Base-by-base conservation (phyloP, 164 flowering plant genomes). In the Aristolochia contorta region DNA sequence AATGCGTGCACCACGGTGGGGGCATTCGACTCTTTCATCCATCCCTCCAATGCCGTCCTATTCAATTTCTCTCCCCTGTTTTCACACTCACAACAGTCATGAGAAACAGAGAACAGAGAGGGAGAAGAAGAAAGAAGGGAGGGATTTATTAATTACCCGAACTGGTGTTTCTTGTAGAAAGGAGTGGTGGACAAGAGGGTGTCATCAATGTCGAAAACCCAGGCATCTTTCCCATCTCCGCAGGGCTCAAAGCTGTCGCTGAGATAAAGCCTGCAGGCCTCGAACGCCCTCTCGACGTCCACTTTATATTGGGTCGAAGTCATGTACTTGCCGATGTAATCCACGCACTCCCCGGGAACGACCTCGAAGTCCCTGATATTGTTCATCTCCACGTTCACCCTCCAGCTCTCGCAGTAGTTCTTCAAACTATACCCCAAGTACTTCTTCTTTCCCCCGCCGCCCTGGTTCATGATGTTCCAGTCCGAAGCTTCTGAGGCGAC, bases 401-500 rank as follows among this genome's bases (percentile, higher is more conserved):
- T 82, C 87, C 91, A 88, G 41, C 86, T 76, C 78, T 88, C 96
- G 64, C 96, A 88, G 65, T 81, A 84, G 47, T 76, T 84, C 68
- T 84, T 87, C 66, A 85, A 60, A 69, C 71, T 78, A 41, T 69
- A 67, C 4, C 61, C 64, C 21, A 62, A n/a, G 5, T 46, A 69
- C 32, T 48, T 20, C 41, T 60, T 67, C n/a, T n/a, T n/a, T n/a
- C n/a, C n/a, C 33, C 51, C 27, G 33, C 57, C 63, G 24, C 65
- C 30, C 30, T 27, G 78, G 16, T 60, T 68, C 76, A 86, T 50
- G 50, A 82, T 81, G 76, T 74, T 84, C 86, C 94, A 86, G 3
- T 55, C 84, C 48, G 75, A 78, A 16, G 53, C 66, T 33, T 62
- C 68, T 16, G 60, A 32, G 56, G 63, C 64, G 25, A 66, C 32